phyloP scores from a whole-genome alignment of 108 stramenopile genomes.

The Chaetoceros tenuissimus region DNA sequence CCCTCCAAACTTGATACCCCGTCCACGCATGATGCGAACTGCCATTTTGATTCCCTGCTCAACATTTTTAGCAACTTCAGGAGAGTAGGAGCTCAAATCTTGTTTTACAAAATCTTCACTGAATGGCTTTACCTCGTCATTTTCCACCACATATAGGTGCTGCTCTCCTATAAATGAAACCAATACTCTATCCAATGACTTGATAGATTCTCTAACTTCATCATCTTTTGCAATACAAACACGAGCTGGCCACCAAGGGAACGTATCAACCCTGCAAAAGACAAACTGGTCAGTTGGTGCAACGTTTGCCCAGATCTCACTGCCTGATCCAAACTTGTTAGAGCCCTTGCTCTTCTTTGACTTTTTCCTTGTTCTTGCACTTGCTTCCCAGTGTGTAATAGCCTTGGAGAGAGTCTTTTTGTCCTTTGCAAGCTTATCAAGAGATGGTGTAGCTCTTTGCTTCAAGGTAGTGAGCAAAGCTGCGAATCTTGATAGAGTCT shows the following conservation, averaged over 20 bases:
- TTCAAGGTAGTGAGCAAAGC: conserved; percentile 40
- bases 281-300: conserved; percentile 57
- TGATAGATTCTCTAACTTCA: conserved; percentile 25
- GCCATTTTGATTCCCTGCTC: conserved; percentile 64
- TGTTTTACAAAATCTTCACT: conserved; percentile 41
- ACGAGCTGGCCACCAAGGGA: conserved; percentile 81
- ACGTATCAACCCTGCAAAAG: conserved; percentile 55
- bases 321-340: conserved; percentile 21
- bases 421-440: conserved; percentile 54
- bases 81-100: conserved; percentile 23
- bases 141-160: conserved; percentile 43
- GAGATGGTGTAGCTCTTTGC: conserved; percentile 27
- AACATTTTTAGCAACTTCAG: conserved; percentile 40
- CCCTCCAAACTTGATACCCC: conserved; percentile 28
- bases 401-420: conserved; percentile 32
- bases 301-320: conserved; percentile 65
- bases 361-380: conserved; percentile 1
- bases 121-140: conserved; percentile 41
- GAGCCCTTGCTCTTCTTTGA: conserved; percentile 16
- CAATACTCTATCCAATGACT: conserved; percentile 30
- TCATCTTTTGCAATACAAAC: conserved; percentile 50
- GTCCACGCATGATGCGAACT: conserved; percentile 46
- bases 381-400: conserved; percentile 33
- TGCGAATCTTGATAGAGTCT: conserved; percentile 61
- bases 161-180: conserved; percentile 68